A percentile compares a stretch with the other conserved stretches of the same genome.
Evolutionary conservation across 129 eudicot species (phyloP).

Genomic region (Helianthus tuberosus): DNA sequence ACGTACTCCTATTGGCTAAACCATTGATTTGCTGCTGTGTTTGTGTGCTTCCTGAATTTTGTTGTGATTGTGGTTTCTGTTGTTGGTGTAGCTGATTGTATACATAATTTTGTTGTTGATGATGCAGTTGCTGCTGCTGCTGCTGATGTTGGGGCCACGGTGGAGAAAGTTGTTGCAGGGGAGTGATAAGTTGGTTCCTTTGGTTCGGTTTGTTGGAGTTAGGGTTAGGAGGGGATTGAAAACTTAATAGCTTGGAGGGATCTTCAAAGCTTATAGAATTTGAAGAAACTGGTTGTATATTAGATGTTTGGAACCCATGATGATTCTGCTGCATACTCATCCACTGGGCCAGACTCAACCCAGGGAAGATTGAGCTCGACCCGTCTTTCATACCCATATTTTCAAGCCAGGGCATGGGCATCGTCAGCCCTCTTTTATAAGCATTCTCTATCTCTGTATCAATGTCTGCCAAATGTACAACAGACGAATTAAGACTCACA

Average conservation of each 20-base stretch:
- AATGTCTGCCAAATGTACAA: conserved; percentile 48
- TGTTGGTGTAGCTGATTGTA: conserved; percentile 55
- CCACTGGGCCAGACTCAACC: conserved; percentile 89
- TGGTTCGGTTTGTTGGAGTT: conserved; percentile 46
- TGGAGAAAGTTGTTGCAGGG: conserved; percentile 40
- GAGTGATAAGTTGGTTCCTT: conserved; percentile 37
- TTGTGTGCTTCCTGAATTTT: conserved; percentile 47
- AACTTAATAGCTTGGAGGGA: conserved; percentile 79
- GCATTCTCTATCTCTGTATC: conserved; percentile 72
- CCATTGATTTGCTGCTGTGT: conserved; percentile 43
- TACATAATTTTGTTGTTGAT: conserved; percentile 38
- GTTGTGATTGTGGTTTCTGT: conserved; percentile 33
- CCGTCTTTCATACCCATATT: conserved; percentile 72
- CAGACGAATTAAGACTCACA: background rate
- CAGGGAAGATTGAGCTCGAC: conserved; percentile 72
- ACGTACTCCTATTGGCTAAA: conserved; percentile 31
- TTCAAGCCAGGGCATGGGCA: conserved; percentile 88
- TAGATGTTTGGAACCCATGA: conserved; percentile 52
- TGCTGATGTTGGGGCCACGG: conserved; percentile 48
- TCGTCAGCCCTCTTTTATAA: conserved; percentile 51
- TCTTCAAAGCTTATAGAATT: conserved; percentile 56
- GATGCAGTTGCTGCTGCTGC: conserved; percentile 36
- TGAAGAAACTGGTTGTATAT: background rate
- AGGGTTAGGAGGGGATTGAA: conserved; percentile 54
- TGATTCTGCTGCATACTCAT: conserved; percentile 98